phyloP scores from a whole-genome alignment of 495 filamentous ascomycete genomes.

The Baudoinia panamericana region DNA sequence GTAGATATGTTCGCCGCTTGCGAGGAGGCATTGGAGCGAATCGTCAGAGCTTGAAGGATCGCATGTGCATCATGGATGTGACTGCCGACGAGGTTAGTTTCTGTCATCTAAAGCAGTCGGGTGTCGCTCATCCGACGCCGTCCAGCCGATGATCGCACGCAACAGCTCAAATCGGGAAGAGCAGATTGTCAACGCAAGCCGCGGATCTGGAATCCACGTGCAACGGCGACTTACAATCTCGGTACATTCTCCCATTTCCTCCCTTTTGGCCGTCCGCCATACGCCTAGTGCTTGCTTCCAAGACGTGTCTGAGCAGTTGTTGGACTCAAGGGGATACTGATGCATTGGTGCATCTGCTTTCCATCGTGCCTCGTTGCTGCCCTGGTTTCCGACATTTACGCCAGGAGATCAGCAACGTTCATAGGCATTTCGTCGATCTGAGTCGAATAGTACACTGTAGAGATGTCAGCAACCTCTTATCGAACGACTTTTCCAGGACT shows the following conservation, averaged over 20 bases:
- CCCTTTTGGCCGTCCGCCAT: constrained; percentile 11
- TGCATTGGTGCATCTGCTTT: neutral
- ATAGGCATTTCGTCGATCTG: constrained; percentile 99
- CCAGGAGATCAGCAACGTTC: constrained; percentile 47
- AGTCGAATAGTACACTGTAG: constrained; percentile 77
- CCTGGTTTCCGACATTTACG: constrained; percentile 3
- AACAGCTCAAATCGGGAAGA: too few species aligned
- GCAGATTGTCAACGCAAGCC: too few species aligned
- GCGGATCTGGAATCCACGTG: too few species aligned
- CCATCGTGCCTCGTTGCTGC: neutral
- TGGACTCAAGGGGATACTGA: neutral
- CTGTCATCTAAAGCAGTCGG: too few species aligned
- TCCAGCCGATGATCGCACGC: too few species aligned
- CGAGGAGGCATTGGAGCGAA: too few species aligned
- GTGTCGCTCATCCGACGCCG: too few species aligned
- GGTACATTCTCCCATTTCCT: constrained; percentile 9
- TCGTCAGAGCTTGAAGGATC: too few species aligned
- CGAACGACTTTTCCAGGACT: neutral
- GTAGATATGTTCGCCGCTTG: too few species aligned
- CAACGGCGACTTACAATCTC: constrained; percentile 9
- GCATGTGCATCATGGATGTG: too few species aligned
- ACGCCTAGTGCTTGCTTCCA: neutral
- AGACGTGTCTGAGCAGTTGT: neutral
- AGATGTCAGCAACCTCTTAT: constrained; percentile 26
- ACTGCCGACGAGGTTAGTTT: too few species aligned